Percentiles rank a stretch among this genome's conserved stretches.
Evolutionary conservation across 306 rosid genomes (phyloP).

Genomic region (Ceratonia siliqua): DNA sequence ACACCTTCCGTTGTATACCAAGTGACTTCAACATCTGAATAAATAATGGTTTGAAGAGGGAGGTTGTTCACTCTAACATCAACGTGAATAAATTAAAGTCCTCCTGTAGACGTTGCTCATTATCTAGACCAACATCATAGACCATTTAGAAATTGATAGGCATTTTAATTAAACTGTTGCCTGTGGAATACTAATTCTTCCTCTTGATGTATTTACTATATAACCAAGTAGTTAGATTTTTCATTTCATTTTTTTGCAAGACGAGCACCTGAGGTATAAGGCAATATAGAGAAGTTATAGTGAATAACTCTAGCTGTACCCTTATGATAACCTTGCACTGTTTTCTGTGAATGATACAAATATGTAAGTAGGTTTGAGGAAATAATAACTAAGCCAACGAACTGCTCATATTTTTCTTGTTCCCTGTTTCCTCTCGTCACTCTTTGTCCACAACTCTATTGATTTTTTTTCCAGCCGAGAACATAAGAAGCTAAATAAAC

Average conservation of each 20-base stretch:
- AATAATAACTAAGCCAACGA: neutral
- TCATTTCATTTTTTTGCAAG: conserved; percentile 2
- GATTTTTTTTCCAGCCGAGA: conserved; percentile 8
- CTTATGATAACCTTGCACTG: neutral
- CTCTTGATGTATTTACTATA: too few relatives aligned
- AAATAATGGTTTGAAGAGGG: too few relatives aligned
- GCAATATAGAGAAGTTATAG: neutral
- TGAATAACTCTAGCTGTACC: neutral
- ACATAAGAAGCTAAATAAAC: neutral
- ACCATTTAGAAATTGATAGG: too few relatives aligned
- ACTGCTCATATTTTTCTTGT: neutral
- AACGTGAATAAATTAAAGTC: too few relatives aligned
- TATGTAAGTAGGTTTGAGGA: neutral
- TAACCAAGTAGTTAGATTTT: neutral
- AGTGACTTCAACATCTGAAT: too few relatives aligned
- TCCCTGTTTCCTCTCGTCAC: neutral
- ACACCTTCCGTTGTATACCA: too few relatives aligned
- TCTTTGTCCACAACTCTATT: neutral
- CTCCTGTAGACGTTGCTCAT: too few relatives aligned
- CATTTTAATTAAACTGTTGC: too few relatives aligned
- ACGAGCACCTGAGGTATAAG: neutral
- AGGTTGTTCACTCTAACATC: too few relatives aligned
- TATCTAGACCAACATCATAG: too few relatives aligned
- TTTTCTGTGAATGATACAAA: neutral
- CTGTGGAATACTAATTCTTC: too few relatives aligned